A percentile compares a stretch with the other conserved stretches of the same genome.
Evolutionary conservation across 1,284 basidiomycete genomes (phyloP).

Genomic region (Agroathelia rolfsii): DNA sequence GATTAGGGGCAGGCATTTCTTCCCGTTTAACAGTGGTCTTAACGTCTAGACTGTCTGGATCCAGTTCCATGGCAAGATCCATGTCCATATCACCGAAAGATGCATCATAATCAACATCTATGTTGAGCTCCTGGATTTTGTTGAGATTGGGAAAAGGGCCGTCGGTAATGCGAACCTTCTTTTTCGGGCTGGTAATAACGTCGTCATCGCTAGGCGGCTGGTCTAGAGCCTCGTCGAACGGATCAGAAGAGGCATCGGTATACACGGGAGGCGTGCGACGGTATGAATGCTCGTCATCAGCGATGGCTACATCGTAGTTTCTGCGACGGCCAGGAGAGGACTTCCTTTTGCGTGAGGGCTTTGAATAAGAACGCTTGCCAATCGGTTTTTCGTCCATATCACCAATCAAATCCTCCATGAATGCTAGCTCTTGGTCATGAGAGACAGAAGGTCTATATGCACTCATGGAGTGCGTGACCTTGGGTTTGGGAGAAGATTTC

Average conservation of each 20-base stretch:
- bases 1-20: too few relatives aligned
- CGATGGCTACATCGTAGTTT: slow-evolving; percentile 16
- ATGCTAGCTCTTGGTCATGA: slow-evolving; percentile 73
- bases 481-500: slow-evolving; percentile 38
- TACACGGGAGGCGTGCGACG: slow-evolving; percentile 24
- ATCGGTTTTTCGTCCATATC: slow-evolving; percentile 46
- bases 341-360: slow-evolving; percentile 60
- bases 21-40: too few relatives aligned
- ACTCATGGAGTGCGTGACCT: slow-evolving; percentile 49
- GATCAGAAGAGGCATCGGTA: slow-evolving; percentile 46
- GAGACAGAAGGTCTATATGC: slow-evolving; percentile 71
- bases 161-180: slow-evolving; percentile 42
- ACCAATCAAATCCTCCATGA: slow-evolving; percentile 73
- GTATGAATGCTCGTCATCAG: slow-evolving; percentile 21
- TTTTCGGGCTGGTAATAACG: slow-evolving; percentile 53
- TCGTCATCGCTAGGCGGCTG: slow-evolving; percentile 47
- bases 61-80: slow-evolving; percentile 42
- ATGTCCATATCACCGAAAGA: slow-evolving; percentile 51
- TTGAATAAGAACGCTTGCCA: slow-evolving; percentile 20
- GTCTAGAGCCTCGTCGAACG: slow-evolving; percentile 30
- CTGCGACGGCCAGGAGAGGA: slow-evolving; percentile 41
- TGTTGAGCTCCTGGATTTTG: too few relatives aligned
- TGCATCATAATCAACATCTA: slow-evolving; percentile 45
- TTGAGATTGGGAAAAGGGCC: slow-evolving; percentile 39
- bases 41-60: slow-evolving; percentile 18